Evolutionary conservation across 1,139 yeast species (phyloP).

Genomic region (Geotrichum klebahnii): DNA sequence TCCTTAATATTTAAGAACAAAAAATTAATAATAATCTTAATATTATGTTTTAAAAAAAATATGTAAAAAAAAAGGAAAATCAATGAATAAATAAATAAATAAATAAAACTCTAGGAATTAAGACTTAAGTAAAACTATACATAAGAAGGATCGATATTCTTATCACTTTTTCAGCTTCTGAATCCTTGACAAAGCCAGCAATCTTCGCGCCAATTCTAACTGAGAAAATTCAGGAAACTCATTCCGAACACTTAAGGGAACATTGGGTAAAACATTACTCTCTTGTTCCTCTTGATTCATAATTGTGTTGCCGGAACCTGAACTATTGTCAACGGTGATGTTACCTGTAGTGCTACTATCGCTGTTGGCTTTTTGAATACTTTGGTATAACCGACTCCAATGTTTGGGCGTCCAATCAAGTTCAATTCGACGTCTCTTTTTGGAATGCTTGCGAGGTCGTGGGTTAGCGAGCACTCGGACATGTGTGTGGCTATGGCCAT

Average conservation of each 20-base stretch:
- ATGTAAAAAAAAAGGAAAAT: no score
- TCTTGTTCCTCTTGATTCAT: not conserved
- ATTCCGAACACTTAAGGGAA: conserved; percentile 9
- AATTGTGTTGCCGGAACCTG: not conserved
- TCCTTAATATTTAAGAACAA: not conserved
- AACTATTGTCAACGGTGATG: not conserved
- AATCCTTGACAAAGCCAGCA: conserved; percentile 11
- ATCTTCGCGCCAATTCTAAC: conserved; percentile 15
- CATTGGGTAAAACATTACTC: conserved; percentile 1
- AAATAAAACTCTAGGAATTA: not conserved
- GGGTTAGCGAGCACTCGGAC: no score
- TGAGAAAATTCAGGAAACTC: conserved; percentile 16
- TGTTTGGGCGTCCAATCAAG: conserved; percentile 9
- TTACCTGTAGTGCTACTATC: not conserved
- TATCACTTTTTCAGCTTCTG: not conserved
- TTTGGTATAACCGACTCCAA: conserved; percentile 12
- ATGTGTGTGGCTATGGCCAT: not conserved
- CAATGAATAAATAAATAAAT: no score
- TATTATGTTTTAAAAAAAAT: no score
- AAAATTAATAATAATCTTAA: no score
- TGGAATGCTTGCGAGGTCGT: not conserved
- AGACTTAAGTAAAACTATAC: not conserved
- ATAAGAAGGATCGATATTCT: not conserved
- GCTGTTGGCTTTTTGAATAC: not conserved
- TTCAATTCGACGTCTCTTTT: conserved; percentile 6